Evolutionary conservation across 352 stramenopile species (phyloP).

Genomic region (Albugo laibachii): DNA sequence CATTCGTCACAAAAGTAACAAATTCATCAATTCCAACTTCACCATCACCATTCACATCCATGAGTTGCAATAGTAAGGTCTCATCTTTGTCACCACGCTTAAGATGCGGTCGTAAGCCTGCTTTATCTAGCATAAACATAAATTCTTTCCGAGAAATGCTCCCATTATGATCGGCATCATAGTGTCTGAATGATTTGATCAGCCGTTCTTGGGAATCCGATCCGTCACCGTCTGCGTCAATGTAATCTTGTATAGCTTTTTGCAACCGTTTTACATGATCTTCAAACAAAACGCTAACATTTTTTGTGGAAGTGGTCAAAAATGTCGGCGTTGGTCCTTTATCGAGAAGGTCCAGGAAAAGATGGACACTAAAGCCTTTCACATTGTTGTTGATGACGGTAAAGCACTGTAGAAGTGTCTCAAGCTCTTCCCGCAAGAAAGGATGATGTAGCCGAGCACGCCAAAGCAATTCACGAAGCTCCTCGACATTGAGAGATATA

Average conservation of each 20-base stretch:
- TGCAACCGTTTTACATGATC: slow-evolving; percentile 33
- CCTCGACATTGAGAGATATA: slow-evolving; percentile 23
- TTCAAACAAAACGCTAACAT: slow-evolving; percentile 19
- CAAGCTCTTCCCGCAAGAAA: slow-evolving; percentile 45
- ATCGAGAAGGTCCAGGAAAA: slow-evolving; percentile 34
- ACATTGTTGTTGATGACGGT: slow-evolving; percentile 9
- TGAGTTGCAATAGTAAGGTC: slow-evolving; percentile 35
- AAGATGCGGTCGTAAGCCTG: slow-evolving; percentile 19
- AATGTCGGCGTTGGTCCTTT: slow-evolving; percentile 16
- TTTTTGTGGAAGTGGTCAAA: slow-evolving; percentile 14
- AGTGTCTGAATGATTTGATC: slow-evolving; percentile 26
- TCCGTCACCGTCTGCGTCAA: slow-evolving; percentile 34
- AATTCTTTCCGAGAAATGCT: slow-evolving; percentile 43
- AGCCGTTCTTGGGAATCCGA: slow-evolving; percentile 8
- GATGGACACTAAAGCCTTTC: slow-evolving; percentile 22
- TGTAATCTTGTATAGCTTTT: slow-evolving; percentile 27
- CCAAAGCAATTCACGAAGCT: slow-evolving; percentile 62
- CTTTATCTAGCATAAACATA: slow-evolving; percentile 34
- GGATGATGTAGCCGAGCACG: slow-evolving; percentile 29
- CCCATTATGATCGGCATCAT: slow-evolving; percentile 28
- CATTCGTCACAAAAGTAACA: slow-evolving; percentile 27
- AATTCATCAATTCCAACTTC: slow-evolving; percentile 45
- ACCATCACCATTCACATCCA: slow-evolving; percentile 41
- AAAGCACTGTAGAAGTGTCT: slow-evolving; percentile 37
- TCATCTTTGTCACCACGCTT: slow-evolving; percentile 46